A percentile compares a stretch with the other conserved stretches of the same genome.
Evolutionary conservation across 2,329 filamentous ascomycete species (phyloP).

Genomic region (Helminthosporium solani): DNA sequence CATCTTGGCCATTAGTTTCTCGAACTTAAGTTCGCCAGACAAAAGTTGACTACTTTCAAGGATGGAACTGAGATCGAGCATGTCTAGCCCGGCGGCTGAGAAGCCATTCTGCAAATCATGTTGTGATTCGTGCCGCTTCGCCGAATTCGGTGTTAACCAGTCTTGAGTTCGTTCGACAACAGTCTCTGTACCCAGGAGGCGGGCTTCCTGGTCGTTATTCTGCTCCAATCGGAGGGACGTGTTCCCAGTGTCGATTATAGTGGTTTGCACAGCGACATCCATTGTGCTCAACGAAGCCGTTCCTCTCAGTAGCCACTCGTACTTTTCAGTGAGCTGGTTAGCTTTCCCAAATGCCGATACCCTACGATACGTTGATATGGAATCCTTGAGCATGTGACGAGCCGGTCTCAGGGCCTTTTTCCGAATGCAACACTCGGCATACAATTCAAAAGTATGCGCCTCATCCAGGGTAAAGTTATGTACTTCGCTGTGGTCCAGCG

Average conservation of each 20-base stretch:
- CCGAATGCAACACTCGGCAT: slow-evolving; percentile 70
- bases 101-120: slow-evolving; percentile 62
- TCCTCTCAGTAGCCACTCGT: slow-evolving; percentile 66
- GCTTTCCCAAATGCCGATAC: slow-evolving; percentile 70
- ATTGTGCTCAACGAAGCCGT: slow-evolving; percentile 60
- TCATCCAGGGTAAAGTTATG: slow-evolving; percentile 70
- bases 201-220: slow-evolving; percentile 44
- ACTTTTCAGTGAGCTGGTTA: slow-evolving; percentile 65
- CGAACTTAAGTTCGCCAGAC: slow-evolving; percentile 74
- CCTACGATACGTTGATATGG: slow-evolving; percentile 66
- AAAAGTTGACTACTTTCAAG: slow-evolving; percentile 77
- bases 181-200: slow-evolving; percentile 39
- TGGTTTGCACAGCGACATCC: slow-evolving; percentile 70
- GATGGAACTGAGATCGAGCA: slow-evolving; percentile 79
- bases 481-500: slow-evolving; percentile 69
- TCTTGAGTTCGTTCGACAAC: slow-evolving; percentile 51
- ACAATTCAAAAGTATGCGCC: slow-evolving; percentile 70
- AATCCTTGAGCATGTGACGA: slow-evolving; percentile 66
- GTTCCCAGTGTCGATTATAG: slow-evolving; percentile 54
- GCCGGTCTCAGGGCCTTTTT: slow-evolving; percentile 67
- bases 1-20: slow-evolving; percentile 76
- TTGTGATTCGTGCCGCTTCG: slow-evolving; percentile 43
- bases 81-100: slow-evolving; percentile 68
- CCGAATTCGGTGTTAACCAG: slow-evolving; percentile 50
- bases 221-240: slow-evolving; percentile 46